Conservation (phyloP, 257 asterid genomes). For the Cordia subcordata region DNA sequence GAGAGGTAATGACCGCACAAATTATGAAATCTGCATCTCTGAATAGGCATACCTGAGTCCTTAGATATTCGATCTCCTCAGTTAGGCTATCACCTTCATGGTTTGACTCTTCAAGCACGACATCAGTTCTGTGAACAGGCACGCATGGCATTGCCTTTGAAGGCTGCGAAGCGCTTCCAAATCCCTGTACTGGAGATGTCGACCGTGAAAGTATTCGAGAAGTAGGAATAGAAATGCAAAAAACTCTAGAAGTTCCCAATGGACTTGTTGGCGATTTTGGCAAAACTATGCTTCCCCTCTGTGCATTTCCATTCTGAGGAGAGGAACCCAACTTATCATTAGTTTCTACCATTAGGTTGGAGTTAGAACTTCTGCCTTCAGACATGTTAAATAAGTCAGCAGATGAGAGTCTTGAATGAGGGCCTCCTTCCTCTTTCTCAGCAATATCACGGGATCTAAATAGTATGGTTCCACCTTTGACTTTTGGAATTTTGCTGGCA, state of each 20-base stretch:
- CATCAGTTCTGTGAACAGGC: constrained; percentile 36
- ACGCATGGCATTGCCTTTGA: constrained; percentile 25
- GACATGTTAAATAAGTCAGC: constrained; percentile 54
- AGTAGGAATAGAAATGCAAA: constrained; percentile 48
- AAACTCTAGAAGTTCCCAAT: too few species aligned
- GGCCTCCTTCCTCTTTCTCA: constrained; percentile 35
- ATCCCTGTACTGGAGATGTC: constrained; percentile 52
- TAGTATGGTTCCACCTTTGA: constrained; percentile 34
- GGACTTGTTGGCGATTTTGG: constrained; percentile 47
- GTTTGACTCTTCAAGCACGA: constrained; percentile 30
- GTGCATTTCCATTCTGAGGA: constrained; percentile 35
- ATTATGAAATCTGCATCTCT: neutral
- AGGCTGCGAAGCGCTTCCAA: constrained; percentile 33
- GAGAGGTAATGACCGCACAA: too few species aligned
- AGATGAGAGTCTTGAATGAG: constrained; percentile 50
- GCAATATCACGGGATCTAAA: constrained; percentile 27
- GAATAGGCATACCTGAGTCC: constrained; percentile 51
- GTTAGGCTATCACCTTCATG: constrained; percentile 30
- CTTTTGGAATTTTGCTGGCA: constrained; percentile 29
- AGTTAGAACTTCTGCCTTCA: constrained; percentile 32
- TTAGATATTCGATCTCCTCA: constrained; percentile 59
- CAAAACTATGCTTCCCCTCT: constrained; percentile 42
- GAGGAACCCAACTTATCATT: constrained; percentile 37
- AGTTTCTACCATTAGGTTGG: constrained; percentile 25
- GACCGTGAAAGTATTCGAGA: constrained; percentile 43